phyloP scores from a whole-genome alignment of 2,329 filamentous ascomycete genomes.

The Penicillium sp. region DNA sequence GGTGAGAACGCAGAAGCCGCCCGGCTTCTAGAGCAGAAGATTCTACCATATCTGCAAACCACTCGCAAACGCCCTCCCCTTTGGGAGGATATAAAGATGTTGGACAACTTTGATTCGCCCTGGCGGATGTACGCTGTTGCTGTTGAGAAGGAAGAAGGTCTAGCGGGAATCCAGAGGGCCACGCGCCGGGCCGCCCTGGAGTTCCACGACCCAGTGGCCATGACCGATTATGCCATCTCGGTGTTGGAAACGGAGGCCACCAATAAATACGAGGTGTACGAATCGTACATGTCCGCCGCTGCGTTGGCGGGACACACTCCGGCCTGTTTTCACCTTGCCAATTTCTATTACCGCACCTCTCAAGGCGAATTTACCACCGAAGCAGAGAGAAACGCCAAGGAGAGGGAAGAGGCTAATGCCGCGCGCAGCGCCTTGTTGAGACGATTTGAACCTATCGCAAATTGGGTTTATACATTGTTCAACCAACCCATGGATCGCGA shows the following conservation, averaged over 20 bases:
- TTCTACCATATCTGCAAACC: conserved; percentile 25
- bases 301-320: conserved; percentile 29
- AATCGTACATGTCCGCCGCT: conserved; percentile 36
- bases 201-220: conserved; percentile 32
- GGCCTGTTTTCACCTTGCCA: conserved; percentile 36
- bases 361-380: conserved; percentile 25
- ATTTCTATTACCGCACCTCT: conserved; percentile 38
- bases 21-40: conserved; percentile 24
- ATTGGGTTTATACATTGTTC: conserved; percentile 7
- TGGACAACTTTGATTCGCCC: conserved; percentile 21
- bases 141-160: conserved; percentile 4
- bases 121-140: conserved; percentile 29
- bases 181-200: conserved; percentile 28
- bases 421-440: background rate
- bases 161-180: conserved; percentile 20
- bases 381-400: conserved; percentile 13
- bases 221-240: conserved; percentile 27
- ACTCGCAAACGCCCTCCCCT: background rate
- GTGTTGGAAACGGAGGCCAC: conserved; percentile 18
- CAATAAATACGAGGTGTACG: conserved; percentile 29
- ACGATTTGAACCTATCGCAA: background rate
- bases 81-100: conserved; percentile 13
- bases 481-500: conserved; percentile 16
- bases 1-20: conserved; percentile 23
- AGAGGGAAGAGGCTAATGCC: background rate